phyloP scores from a whole-genome alignment of 2,329 filamentous ascomycete species.

The Ophiostoma sp. region DNA sequence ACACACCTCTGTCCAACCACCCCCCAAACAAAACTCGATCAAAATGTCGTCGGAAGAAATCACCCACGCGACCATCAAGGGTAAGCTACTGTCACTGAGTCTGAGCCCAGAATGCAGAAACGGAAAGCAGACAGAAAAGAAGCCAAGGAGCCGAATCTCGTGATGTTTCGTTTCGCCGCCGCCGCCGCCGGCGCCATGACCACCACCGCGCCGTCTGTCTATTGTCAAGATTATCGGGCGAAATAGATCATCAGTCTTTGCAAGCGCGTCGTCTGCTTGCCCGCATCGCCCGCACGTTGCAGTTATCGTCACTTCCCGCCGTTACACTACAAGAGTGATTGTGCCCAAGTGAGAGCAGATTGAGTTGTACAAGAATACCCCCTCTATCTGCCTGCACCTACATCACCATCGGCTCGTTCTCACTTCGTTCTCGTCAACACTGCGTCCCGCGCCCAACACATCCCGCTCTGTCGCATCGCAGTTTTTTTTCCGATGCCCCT shows the following conservation, averaged over 20 bases:
- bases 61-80: constrained; percentile 71
- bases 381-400: not conserved
- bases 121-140: not conserved
- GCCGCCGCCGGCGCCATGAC: not conserved
- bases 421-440: not conserved
- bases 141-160: constrained; percentile 12
- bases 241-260: too few relatives aligned
- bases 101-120: not conserved
- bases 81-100: constrained; percentile 37
- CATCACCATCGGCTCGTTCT: not conserved
- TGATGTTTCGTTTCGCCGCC: not conserved
- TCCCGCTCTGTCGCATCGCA: constrained; percentile 18
- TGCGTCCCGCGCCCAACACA: not conserved
- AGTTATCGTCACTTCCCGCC: too few relatives aligned
- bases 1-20: not conserved
- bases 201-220: too few relatives aligned
- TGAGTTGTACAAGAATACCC: not conserved
- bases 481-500: constrained; percentile 23
- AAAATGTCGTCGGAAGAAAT: constrained; percentile 56
- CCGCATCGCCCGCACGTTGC: too few relatives aligned
- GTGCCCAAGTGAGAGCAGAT: not conserved
- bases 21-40: constrained; percentile 21
- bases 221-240: too few relatives aligned
- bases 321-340: not conserved
- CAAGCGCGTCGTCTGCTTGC: too few relatives aligned